Percentiles rank a stretch among this genome's conserved stretches.
Evolutionary conservation across 345 rosid genomes (phyloP).

Genomic region (Orychophragmus violaceus): DNA sequence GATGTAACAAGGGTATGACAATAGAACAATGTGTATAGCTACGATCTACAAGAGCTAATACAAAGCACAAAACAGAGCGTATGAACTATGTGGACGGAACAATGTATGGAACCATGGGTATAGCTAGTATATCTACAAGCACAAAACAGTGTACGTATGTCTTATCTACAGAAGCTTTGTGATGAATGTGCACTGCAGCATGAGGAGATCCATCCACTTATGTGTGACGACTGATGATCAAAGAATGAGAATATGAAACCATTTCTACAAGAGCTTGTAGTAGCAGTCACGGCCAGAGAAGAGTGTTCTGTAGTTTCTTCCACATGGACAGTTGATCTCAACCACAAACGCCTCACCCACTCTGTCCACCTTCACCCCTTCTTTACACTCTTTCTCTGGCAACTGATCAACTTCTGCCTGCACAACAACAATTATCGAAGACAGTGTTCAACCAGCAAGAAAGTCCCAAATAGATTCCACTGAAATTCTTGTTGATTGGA

Average conservation of each 20-base stretch:
- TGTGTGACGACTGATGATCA: background rate
- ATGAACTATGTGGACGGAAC: too few relatives aligned
- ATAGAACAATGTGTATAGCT: background rate
- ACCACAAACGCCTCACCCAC: conserved; percentile 33
- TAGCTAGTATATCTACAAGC: background rate
- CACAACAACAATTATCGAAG: background rate
- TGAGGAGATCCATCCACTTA: background rate
- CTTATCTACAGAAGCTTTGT: conserved; percentile 1
- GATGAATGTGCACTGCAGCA: background rate
- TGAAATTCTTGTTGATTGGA: background rate
- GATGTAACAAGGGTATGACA: background rate
- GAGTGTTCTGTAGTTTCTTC: conserved; percentile 27
- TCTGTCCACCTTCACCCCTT: conserved; percentile 33
- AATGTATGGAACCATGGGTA: background rate
- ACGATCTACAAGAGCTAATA: background rate
- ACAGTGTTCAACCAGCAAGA: too few relatives aligned
- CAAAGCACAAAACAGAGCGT: background rate
- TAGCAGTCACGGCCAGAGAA: conserved; percentile 39
- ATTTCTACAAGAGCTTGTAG: conserved; percentile 30
- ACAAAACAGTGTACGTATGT: background rate
- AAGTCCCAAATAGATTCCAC: background rate
- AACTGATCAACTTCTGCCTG: conserved; percentile 15
- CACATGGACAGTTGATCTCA: conserved; percentile 33
- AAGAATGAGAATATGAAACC: background rate
- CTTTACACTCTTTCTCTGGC: conserved; percentile 18